Percentiles rank a stretch among this genome's conserved stretches.
These are phyloP conservation scores for Nakaseomyces sp. DNA, from an alignment of 1,139 yeast species.

Conservation along the genomic window DNA sequence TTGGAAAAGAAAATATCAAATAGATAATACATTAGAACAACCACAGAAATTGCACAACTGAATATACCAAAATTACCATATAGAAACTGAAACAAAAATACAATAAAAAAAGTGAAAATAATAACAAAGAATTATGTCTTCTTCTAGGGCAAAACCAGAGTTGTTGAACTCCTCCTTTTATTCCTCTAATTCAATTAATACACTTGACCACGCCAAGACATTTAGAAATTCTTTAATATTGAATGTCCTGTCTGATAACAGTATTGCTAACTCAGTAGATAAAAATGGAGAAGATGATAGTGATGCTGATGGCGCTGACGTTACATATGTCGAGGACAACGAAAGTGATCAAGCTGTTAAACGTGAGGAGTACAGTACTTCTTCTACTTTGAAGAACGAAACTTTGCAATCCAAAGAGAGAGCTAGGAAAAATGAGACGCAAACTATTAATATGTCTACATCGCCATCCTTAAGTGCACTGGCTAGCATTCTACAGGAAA, in stretches of 20 bases:
- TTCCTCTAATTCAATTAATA: constrained; percentile 28
- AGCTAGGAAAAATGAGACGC: constrained; percentile 15
- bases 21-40: too few species aligned
- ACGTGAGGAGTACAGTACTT: constrained; percentile 2
- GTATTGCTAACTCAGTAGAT: constrained; percentile 8
- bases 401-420: constrained; percentile 1
- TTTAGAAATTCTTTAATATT: constrained; percentile 43
- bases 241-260: constrained; percentile 20
- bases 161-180: constrained; percentile 23
- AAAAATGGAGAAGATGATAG: neutral
- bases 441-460: constrained; percentile 35
- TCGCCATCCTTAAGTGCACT: constrained; percentile 38
- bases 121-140: neutral
- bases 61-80: too few species aligned
- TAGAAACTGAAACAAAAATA: neutral
- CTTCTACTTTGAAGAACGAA: constrained; percentile 1
- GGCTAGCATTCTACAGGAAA: constrained; percentile 34
- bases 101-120: neutral
- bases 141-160: constrained; percentile 4
- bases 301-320: neutral
- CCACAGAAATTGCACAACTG: too few species aligned
- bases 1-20: too few species aligned
- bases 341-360: neutral
- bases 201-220: constrained; percentile 39
- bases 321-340: constrained; percentile 2